Percentiles rank a stretch among this genome's conserved stretches.
These are phyloP conservation scores for Naganishia kalamii DNA, from an alignment of 768 basidiomycete species.

Conservation along the genomic window DNA sequence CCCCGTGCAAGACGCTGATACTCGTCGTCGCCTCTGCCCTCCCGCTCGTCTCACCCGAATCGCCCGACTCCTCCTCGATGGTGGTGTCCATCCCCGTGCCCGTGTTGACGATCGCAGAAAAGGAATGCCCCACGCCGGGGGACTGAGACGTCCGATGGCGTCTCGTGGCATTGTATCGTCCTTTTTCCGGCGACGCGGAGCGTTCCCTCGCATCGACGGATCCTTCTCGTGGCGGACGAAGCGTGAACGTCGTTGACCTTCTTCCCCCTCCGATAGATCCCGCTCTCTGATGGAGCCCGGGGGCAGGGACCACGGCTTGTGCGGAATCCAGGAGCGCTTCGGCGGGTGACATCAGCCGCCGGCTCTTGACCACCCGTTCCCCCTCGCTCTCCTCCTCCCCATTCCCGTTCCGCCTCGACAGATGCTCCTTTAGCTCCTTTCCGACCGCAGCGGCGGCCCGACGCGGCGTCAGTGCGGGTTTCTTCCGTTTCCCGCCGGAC, in stretches of 20 bases:
- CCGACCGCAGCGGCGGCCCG: background rate
- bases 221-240: background rate
- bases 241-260: conserved; percentile 10
- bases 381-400: background rate
- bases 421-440: background rate
- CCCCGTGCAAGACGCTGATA: conserved; percentile 2
- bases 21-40: conserved; percentile 2
- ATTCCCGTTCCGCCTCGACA: background rate
- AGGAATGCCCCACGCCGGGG: background rate
- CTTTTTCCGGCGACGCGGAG: too few species aligned
- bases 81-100: conserved; percentile 5
- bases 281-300: background rate
- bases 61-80: background rate
- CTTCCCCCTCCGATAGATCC: background rate
- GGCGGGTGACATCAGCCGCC: conserved; percentile 2
- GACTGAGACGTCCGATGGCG: conserved; percentile 6
- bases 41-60: conserved; percentile 2
- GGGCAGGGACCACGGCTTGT: background rate
- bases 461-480: background rate
- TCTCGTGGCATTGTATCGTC: too few species aligned
- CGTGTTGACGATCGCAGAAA: background rate
- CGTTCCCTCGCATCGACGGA: background rate
- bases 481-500: conserved; percentile 6
- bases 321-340: conserved; percentile 7
- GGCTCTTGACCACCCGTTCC: background rate